Base-by-base conservation (phyloP, 805 yeast species). In the Phaffomyces opuntiae region DNA sequence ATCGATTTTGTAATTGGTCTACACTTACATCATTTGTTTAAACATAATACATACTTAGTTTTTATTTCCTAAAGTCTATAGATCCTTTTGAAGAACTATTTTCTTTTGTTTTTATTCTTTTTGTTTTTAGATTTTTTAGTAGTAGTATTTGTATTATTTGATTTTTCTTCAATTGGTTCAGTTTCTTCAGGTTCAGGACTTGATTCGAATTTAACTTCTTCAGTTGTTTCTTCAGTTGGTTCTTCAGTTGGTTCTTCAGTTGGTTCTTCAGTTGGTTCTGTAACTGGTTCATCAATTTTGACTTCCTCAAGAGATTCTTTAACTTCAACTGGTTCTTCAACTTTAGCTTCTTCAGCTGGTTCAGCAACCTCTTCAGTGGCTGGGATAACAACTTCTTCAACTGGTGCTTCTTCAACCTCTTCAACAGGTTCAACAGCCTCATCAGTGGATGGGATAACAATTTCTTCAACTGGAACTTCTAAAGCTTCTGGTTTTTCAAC, bases 121-220 rank as follows among this genome's bases (percentile, higher is more conserved):
- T 32, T 41, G 26, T 40, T 40, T 32, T 45, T 48, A 24, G 41
- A 40, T 9, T 36, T 32, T 11, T 39, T 19, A 17, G n/a, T n/a
- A 31, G 36, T 17, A 17, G 19, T 7, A 7, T 13, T 9, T 12
- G 38, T 12, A 13, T 12, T 37, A 34, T 44, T n/a, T 19, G 32
- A 16, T 40, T 16, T 33, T 12, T 46, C 49, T 32, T 46, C 56
- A 24, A 49, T 42, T 29, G 49, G 56, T 29, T 54, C 50, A 33
- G 37, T 55, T 39, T 50, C 50, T 47, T 45, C 56, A 44, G 43
- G 43, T 39, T 50, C 56, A 9, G n/a, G 16, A 7, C 17, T 32
- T 6, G 35, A 14, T 7, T 32, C 35, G 3, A 12, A 4, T n/a
- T 9, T 31, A 21, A 31, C 19, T 36, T 51, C 45, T 40, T 40